Evolutionary conservation across 1,284 basidiomycete genomes (phyloP), one percentile per base, ranked within the genome.

Genomic region (Ceratobasidium sp.): DNA sequence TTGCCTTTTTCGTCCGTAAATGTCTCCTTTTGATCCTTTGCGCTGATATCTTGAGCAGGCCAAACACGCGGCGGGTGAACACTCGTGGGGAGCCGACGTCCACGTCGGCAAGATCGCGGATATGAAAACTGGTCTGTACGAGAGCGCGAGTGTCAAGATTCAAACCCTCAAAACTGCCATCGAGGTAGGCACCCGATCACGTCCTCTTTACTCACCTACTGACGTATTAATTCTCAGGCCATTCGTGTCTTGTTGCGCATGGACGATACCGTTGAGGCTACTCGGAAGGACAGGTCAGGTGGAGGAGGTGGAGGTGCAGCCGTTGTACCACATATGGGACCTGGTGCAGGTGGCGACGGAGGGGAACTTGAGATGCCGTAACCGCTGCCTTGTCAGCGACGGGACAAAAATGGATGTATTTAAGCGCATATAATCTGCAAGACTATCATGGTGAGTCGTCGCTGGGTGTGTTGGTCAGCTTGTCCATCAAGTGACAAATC

Each of bases 121-220:
- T 77, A 98, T 98, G 97, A 94, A 94, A 78, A 81, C 83, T 62
- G 95, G 95, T 0, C 81, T 99, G 69, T 93, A 95, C 74, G 97
- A 99, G 81, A 93, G 90, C 43, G 94, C 96, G 1, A 95, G 93
- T 72, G 96, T 99, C 76, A 98, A 98, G 90, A 91, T 97, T 57
- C 96, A 98, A 84, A 98, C 91, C 20, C 82, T 98, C 77, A 98
- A 98, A 86, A 99, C 96, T 8, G 96, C 96, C 17, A 91, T 98
- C 74, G 95, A 98, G 85, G 90, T 87, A 71, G 4, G 77, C 76
- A 56, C 17, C 38, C 38, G 38, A 40, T 8, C 3, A 40, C 25
- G 4, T 27, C 17, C 38, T 49, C 96, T 45, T n/a, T n/a, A n/a
- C n/a, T n/a, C n/a, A n/a, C 2, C 27, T 49, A 13, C 52, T 56